Conservation (phyloP, 2,329 filamentous ascomycete species). For the Bimuria novae-zelandiae region DNA sequence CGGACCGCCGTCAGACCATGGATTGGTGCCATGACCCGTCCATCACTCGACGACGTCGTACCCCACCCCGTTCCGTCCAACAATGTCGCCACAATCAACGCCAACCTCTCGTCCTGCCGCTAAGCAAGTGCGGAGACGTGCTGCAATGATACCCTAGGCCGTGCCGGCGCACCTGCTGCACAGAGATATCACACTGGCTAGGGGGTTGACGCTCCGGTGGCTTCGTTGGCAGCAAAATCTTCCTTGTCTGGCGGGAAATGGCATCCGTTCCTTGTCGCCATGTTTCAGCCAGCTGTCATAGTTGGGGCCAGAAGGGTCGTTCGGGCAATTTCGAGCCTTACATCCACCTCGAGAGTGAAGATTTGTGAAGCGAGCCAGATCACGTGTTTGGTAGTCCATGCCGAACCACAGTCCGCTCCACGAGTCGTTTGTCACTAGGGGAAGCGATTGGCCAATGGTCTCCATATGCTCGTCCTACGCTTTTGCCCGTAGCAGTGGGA, state of each 20-base stretch:
- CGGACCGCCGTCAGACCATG: conserved; percentile 40
- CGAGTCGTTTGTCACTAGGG: conserved; percentile 28
- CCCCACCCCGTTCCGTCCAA: conserved; percentile 50
- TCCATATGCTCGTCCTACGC: conserved; percentile 21
- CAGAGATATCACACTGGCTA: conserved; percentile 49
- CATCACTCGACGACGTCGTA: conserved; percentile 47
- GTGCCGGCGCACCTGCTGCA: conserved; percentile 50
- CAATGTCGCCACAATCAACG: conserved; percentile 51
- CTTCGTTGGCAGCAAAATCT: conserved; percentile 51
- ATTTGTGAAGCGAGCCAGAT: conserved; percentile 42
- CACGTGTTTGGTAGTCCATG: conserved; percentile 45
- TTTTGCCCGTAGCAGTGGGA: conserved; percentile 29
- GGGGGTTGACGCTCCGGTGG: conserved; percentile 49
- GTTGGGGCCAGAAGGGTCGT: conserved; percentile 26
- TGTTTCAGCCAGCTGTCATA: conserved; percentile 38
- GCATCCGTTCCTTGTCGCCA: conserved; percentile 45
- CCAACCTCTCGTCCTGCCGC: conserved; percentile 49
- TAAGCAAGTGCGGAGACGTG: conserved; percentile 48
- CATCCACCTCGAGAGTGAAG: conserved; percentile 39
- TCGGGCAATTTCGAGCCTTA: conserved; percentile 40
- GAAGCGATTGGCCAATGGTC: conserved; percentile 39
- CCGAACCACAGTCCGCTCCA: conserved; percentile 38
- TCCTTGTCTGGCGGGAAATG: conserved; percentile 44
- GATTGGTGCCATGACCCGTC: conserved; percentile 44
- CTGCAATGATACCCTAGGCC: conserved; percentile 52